Evolutionary conservation across 140 eudicot species (phyloP).

Genomic region (Flaveria floridana): DNA sequence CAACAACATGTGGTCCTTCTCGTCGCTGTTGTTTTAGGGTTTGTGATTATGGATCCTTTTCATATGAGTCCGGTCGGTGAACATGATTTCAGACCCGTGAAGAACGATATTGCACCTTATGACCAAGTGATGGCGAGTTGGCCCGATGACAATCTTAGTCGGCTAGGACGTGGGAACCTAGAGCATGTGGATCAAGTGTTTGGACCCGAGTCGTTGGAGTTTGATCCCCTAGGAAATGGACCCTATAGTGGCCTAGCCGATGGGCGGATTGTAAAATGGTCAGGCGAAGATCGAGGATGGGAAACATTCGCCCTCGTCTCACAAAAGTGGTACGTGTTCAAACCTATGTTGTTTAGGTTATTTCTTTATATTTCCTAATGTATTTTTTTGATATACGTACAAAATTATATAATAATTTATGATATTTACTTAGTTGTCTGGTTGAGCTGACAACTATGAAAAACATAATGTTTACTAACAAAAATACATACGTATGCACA

Average conservation of each 20-base stretch:
- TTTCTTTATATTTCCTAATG: too few species aligned
- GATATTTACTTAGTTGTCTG: not conserved
- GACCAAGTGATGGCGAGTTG: slow-evolving; percentile 74
- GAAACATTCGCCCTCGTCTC: slow-evolving; percentile 84
- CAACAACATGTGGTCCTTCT: slow-evolving; percentile 58
- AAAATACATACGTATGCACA: not conserved
- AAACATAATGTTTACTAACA: not conserved
- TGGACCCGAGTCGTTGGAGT: slow-evolving; percentile 93
- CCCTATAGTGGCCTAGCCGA: slow-evolving; percentile 92
- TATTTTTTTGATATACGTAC: too few species aligned
- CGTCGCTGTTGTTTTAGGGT: slow-evolving; percentile 48
- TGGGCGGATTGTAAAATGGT: slow-evolving; percentile 87
- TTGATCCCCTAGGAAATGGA: slow-evolving; percentile 66
- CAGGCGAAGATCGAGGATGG: slow-evolving; percentile 67
- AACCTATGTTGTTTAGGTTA: not conserved
- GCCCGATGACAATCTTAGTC: slow-evolving; percentile 71
- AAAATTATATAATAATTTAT: too few species aligned
- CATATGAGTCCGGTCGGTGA: slow-evolving; percentile 75
- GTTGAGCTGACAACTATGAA: not conserved
- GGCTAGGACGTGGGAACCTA: slow-evolving; percentile 60
- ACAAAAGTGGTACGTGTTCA: slow-evolving; percentile 49
- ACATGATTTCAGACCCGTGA: slow-evolving; percentile 72
- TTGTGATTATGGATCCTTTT: slow-evolving; percentile 77
- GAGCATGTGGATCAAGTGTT: slow-evolving; percentile 68
- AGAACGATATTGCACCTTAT: slow-evolving; percentile 74